phyloP scores from a whole-genome alignment of 495 filamentous ascomycete species.

The Penicillium egyptiacum region DNA sequence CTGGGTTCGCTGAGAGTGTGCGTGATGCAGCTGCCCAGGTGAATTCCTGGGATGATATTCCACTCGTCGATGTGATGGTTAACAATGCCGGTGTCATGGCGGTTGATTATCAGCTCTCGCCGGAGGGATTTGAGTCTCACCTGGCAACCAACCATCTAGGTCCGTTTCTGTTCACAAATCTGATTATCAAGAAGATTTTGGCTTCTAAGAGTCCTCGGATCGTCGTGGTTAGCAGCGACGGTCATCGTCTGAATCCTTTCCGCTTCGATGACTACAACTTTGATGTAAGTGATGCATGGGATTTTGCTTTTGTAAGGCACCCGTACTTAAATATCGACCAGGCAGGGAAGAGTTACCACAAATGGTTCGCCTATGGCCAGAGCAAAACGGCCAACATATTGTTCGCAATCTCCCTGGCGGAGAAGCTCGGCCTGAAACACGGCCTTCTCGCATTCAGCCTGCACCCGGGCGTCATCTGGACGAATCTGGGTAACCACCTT shows the following conservation, averaged over 20 bases:
- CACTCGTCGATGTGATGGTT: slow-evolving; percentile 64
- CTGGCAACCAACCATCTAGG: slow-evolving; percentile 58
- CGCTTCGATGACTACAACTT: slow-evolving; percentile 59
- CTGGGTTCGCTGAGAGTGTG: slow-evolving; percentile 44
- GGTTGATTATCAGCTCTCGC: slow-evolving; percentile 31
- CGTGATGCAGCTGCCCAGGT: slow-evolving; percentile 52
- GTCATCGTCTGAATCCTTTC: slow-evolving; percentile 42
- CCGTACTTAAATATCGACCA: slow-evolving; percentile 9
- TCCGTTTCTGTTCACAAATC: slow-evolving; percentile 60
- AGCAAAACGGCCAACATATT: slow-evolving; percentile 61
- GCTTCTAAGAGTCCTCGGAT: slow-evolving; percentile 21
- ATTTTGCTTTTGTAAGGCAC: too few relatives aligned
- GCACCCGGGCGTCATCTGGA: slow-evolving; percentile 47
- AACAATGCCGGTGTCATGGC: slow-evolving; percentile 74
- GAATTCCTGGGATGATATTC: slow-evolving; percentile 40
- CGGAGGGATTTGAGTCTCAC: slow-evolving; percentile 52
- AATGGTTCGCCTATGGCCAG: slow-evolving; percentile 54
- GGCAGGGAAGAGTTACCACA: slow-evolving; percentile 51
- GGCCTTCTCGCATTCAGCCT: slow-evolving; percentile 38
- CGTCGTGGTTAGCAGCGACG: slow-evolving; percentile 36
- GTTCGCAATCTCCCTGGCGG: slow-evolving; percentile 48
- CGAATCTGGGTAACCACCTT: slow-evolving; percentile 29
- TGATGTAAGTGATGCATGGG: slow-evolving; percentile 19
- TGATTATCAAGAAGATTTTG: slow-evolving; percentile 50
- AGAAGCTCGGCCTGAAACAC: slow-evolving; percentile 27